Conservation (phyloP, 1,139 yeast genomes). For the Taphrina flavorubra region DNA sequence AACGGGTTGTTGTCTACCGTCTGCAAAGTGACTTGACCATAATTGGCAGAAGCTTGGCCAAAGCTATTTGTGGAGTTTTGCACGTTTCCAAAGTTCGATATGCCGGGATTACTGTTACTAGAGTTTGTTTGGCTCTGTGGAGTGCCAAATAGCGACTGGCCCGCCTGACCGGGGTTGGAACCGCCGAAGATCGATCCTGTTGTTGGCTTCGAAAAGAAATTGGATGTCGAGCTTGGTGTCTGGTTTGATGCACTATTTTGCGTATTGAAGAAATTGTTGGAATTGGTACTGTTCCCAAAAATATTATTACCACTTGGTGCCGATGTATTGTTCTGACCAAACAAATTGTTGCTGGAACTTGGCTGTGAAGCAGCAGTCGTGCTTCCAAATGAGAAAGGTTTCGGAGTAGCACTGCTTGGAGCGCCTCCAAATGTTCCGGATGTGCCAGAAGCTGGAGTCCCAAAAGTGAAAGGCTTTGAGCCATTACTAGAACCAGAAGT, state of each 20-base stretch:
- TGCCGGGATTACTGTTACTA: neutral
- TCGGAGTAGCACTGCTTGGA: slow-evolving; percentile 5
- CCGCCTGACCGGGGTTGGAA: neutral
- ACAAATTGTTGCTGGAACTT: neutral
- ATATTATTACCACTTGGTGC: slow-evolving; percentile 49
- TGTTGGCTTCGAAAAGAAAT: slow-evolving; percentile 18
- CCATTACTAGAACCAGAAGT: neutral
- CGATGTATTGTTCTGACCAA: slow-evolving; percentile 4
- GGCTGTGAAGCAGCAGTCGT: slow-evolving; percentile 37
- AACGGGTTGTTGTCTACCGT: slow-evolving; percentile 70
- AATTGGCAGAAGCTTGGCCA: slow-evolving; percentile 39
- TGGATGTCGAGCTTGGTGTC: slow-evolving; percentile 38
- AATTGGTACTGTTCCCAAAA: slow-evolving; percentile 45
- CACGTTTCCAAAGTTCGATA: neutral
- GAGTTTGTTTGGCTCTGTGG: slow-evolving; percentile 10
- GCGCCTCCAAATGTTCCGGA: slow-evolving; percentile 22
- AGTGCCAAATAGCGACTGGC: slow-evolving; percentile 21
- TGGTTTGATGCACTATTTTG: slow-evolving; percentile 45
- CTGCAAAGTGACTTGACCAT: slow-evolving; percentile 49
- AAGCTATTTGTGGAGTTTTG: slow-evolving; percentile 15
- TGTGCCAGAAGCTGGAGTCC: slow-evolving; percentile 20
- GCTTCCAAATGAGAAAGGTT: slow-evolving; percentile 40
- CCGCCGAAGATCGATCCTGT: slow-evolving; percentile 49
- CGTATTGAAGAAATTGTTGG: slow-evolving; percentile 29
- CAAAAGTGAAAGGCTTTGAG: slow-evolving; percentile 32